phyloP scores from a whole-genome alignment of 805 yeast genomes.

The Candida incommunis region DNA sequence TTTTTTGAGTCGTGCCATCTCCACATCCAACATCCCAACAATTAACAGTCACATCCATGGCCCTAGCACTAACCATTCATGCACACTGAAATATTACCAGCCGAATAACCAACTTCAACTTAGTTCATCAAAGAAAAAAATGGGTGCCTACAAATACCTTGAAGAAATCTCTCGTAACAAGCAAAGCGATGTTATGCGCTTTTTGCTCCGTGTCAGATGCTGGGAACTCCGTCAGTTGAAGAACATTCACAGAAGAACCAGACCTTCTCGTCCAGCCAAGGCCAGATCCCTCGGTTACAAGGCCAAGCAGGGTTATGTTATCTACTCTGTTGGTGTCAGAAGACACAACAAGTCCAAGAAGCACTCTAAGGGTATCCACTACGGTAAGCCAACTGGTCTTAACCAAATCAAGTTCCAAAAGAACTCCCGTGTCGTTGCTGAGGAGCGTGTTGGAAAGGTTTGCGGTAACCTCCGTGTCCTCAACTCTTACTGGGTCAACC shows the following conservation, averaged over 20 bases:
- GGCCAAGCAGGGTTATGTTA: slow-evolving; percentile 99
- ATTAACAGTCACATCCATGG: too few relatives aligned
- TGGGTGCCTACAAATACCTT: slow-evolving; percentile 99
- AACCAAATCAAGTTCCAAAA: slow-evolving; percentile 98
- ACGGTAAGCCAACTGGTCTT: slow-evolving; percentile 99
- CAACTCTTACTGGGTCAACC: slow-evolving; percentile 99
- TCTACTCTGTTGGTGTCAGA: slow-evolving; percentile 98
- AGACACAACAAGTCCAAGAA: slow-evolving; percentile 99
- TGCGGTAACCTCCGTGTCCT: slow-evolving; percentile 98
- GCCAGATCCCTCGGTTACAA: slow-evolving; percentile 99
- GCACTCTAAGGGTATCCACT: slow-evolving; percentile 99
- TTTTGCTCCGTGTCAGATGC: slow-evolving; percentile 98
- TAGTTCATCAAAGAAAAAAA: slow-evolving; percentile 9
- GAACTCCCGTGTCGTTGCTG: slow-evolving; percentile 95
- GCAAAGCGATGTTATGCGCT: slow-evolving; percentile 98
- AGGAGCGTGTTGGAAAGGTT: slow-evolving; percentile 98
- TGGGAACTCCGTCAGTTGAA: slow-evolving; percentile 99
- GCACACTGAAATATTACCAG: neutral
- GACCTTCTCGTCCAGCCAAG: slow-evolving; percentile 99
- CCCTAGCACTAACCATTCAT: too few relatives aligned
- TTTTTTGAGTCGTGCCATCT: too few relatives aligned
- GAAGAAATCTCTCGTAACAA: slow-evolving; percentile 99
- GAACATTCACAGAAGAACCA: slow-evolving; percentile 96
- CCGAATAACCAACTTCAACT: neutral
- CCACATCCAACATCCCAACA: too few relatives aligned